phyloP scores from a whole-genome alignment of 768 basidiomycete genomes.

The Myochromella boudieri region DNA sequence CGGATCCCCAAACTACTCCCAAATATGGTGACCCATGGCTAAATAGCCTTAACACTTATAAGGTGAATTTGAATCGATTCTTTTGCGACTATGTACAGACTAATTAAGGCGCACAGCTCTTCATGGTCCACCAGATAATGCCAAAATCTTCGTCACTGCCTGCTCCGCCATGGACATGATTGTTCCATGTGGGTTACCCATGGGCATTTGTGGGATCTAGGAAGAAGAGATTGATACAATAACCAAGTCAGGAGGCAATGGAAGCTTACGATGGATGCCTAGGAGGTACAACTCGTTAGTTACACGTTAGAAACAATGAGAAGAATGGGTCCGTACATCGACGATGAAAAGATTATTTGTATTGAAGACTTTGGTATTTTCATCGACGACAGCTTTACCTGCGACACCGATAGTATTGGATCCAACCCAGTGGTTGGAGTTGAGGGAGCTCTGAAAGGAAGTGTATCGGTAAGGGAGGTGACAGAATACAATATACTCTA shows the following conservation, averaged over 20 bases:
- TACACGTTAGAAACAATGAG: neutral
- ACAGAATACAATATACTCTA: neutral
- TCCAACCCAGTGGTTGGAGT: constrained; percentile 69
- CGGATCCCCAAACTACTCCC: too few species aligned
- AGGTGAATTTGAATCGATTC: too few species aligned
- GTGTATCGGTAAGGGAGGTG: neutral
- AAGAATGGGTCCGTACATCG: constrained; percentile 42
- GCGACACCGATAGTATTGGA: constrained; percentile 46
- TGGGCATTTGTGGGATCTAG: constrained; percentile 51
- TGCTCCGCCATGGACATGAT: constrained; percentile 62
- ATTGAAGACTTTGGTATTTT: constrained; percentile 52
- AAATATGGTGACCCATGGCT: too few species aligned
- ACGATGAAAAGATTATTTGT: constrained; percentile 55
- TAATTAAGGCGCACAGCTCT: too few species aligned
- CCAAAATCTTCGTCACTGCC: constrained; percentile 54
- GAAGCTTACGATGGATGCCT: constrained; percentile 35
- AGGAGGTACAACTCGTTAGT: neutral
- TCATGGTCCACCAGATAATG: constrained; percentile 51
- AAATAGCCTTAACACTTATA: too few species aligned
- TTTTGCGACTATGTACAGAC: neutral
- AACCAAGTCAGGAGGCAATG: too few species aligned
- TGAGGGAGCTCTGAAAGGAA: constrained; percentile 34
- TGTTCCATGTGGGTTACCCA: constrained; percentile 56
- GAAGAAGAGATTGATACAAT: neutral
- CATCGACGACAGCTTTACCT: constrained; percentile 48